phyloP scores from a whole-genome alignment of 2,329 filamentous ascomycete species.

The Calonectria honghensis region DNA sequence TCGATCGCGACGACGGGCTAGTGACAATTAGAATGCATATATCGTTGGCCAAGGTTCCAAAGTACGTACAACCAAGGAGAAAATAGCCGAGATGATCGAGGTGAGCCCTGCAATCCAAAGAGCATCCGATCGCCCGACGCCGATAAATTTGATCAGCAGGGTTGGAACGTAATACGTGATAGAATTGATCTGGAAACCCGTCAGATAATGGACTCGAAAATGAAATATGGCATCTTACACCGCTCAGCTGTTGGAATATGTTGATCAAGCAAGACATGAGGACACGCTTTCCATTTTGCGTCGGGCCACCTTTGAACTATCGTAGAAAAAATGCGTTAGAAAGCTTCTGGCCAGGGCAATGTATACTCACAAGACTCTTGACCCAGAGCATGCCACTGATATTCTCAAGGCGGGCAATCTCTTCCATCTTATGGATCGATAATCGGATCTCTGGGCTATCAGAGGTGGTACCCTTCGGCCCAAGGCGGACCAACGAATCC shows the following conservation, averaged over 20 bases:
- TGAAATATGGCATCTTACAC: not conserved
- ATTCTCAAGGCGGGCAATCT: slow-evolving; percentile 3
- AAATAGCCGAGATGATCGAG: slow-evolving; percentile 8
- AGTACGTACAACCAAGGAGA: not conserved
- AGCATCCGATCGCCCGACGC: not conserved
- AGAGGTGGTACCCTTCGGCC: not conserved
- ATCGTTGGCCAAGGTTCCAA: not conserved
- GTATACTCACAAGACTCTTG: not conserved
- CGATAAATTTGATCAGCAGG: slow-evolving; percentile 6
- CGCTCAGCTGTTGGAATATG: slow-evolving; percentile 7
- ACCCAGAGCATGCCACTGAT: slow-evolving; percentile 8
- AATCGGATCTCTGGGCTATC: not conserved
- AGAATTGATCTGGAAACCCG: not conserved
- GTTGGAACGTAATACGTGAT: slow-evolving; percentile 13
- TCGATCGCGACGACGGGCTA: not conserved
- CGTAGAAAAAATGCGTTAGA: too few species aligned
- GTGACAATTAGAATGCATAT: not conserved
- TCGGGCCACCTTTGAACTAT: slow-evolving; percentile 8
- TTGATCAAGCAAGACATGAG: slow-evolving; percentile 14
- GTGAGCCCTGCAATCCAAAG: slow-evolving; percentile 15
- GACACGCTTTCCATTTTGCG: slow-evolving; percentile 11
- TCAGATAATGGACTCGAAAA: not conserved
- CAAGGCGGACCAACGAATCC: not conserved
- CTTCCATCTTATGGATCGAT: slow-evolving; percentile 6
- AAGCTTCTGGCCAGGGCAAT: not conserved